Base-by-base conservation (phyloP, 352 stramenopile genomes). In the Globisporangium barbulae region DNA sequence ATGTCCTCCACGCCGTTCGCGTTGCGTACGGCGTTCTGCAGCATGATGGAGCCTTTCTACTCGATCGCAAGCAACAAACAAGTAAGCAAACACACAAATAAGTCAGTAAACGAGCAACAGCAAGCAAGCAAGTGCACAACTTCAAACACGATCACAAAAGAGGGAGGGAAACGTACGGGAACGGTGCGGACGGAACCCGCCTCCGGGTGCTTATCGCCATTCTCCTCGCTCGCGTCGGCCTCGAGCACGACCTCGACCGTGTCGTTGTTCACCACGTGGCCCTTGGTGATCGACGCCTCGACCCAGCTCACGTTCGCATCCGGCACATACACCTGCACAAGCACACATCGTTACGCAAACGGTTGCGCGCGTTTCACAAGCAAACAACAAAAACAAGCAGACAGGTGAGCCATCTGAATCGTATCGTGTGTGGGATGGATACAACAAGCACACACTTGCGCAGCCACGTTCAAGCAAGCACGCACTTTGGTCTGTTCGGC, bases 201-300 rank as follows among this genome's bases (percentile, higher is more conserved):
- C 30, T 78, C 73, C 19, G 84, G 84, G 52, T 96, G 83, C 63
- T 88, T 86, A 61, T 79, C 65, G 13, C 68, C 44, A 48, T 80
- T 67, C 64, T 96, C 88, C 68, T 96, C 88, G 35, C 61, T 52
- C 57, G 80, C 75, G 69, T 96, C 85, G 59, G 70, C 82, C 28
- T 80, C 79, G 13, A 92, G 71, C 63, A 93, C 75, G 58, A 96
- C 87, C 50, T 93, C 79, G 41, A 96, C 83, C n/a, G 81, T 91
- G 21, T 76, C 76, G 50, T 91, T 80, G 68, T 87, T 90, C n/a
- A 90, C 75, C 21, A 89, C 70, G 55, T 91, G 81, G 69, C 81
- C 79, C 62, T 92, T 93, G 41, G 86, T 89, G 65, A 96, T 92
- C 54, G 78, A 83, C 58, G 83, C 88, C 62, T 91, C 82, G 50